Evolutionary conservation across 2,329 filamentous ascomycete genomes (phyloP), one percentile per base, ranked within the genome.

Genomic region (Fusarium mundagurra): DNA sequence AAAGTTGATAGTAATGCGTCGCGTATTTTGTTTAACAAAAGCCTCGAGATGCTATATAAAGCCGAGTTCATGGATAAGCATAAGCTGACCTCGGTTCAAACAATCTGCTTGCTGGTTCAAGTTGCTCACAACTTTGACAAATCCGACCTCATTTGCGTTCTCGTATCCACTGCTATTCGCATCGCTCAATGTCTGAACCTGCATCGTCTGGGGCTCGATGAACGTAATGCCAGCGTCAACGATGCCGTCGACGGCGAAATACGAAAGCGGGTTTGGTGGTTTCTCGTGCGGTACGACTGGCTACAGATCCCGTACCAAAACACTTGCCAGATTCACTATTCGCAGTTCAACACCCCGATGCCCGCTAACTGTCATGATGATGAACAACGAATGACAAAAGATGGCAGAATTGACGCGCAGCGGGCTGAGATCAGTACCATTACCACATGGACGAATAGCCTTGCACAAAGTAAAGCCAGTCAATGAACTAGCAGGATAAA

Each of bases 221-320:
- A 18, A 4, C 33, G 8, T 17, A 6, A 4, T 13, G 5, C 8
- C 4, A 3, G 13, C 5, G 9, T 6, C 10, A 16, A 8, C 0
- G 62, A n/a, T 5, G 7, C 2, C 7, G 4, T 64, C 1, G 31
- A 34, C 16, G 31, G 58, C 13, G 45, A 65, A 14, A 27, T 65
- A 10, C 47, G 47, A 43, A 65, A 51, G 27, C 31, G 45, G 8
- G 14, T 65, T 0, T 65, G 62, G 62, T 65, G 58, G 62, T 65
- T 65, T 27, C 62, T 65, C 3, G 62, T 63, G 4, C 62, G 62
- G 6, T 65, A 65, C 13, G 62, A 63, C n/a, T 65, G 62, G 62
- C 18, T 65, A 12, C 58, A 65, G 7, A 65, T 65, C 7, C 33
- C 62, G 5, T 65, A 45, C 8, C 62, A 65, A 10, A 65, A 65